Evolutionary conservation across 331 rosid genomes (phyloP).

Genomic region (Malus hybrid): DNA sequence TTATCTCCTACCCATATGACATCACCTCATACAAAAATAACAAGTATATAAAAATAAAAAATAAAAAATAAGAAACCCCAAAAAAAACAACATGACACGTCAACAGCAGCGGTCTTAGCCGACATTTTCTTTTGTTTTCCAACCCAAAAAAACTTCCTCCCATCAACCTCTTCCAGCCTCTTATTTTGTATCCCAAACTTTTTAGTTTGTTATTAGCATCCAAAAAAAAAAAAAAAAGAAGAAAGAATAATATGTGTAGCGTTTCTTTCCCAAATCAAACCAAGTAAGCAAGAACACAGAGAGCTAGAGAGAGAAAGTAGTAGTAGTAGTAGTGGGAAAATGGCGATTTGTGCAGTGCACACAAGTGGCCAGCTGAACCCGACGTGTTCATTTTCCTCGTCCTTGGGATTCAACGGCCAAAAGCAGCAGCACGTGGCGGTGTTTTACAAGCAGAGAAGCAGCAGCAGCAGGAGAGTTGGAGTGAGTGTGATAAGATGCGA

Average conservation of each 20-base stretch:
- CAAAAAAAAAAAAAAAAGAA: background rate
- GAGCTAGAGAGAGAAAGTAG: background rate
- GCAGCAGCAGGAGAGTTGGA: constrained; percentile 25
- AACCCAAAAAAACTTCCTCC: constrained; percentile 23
- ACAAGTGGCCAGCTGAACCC: constrained; percentile 66
- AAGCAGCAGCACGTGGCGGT: constrained; percentile 58
- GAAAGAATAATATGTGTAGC: background rate
- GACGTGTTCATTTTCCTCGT: constrained; percentile 44
- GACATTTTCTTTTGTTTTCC: constrained; percentile 17
- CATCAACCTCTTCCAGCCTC: constrained; percentile 36
- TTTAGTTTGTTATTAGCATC: background rate
- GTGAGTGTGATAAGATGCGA: constrained; percentile 51
- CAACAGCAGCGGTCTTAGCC: constrained; percentile 12
- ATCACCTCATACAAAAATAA: constrained; percentile 23
- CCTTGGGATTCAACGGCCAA: constrained; percentile 42
- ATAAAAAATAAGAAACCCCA: constrained; percentile 15
- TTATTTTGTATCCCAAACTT: constrained; percentile 38
- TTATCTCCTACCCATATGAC: constrained; percentile 24
- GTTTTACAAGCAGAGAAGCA: constrained; percentile 43
- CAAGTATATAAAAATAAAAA: background rate
- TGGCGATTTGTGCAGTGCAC: constrained; percentile 83
- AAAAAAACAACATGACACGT: constrained; percentile 12
- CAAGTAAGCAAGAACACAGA: too few species aligned
- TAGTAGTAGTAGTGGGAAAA: background rate
- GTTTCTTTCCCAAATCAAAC: background rate